These are phyloP conservation scores for Speleostelium caveatum DNA, from an alignment of 78 protist genomes.

Conservation along the genomic window DNA sequence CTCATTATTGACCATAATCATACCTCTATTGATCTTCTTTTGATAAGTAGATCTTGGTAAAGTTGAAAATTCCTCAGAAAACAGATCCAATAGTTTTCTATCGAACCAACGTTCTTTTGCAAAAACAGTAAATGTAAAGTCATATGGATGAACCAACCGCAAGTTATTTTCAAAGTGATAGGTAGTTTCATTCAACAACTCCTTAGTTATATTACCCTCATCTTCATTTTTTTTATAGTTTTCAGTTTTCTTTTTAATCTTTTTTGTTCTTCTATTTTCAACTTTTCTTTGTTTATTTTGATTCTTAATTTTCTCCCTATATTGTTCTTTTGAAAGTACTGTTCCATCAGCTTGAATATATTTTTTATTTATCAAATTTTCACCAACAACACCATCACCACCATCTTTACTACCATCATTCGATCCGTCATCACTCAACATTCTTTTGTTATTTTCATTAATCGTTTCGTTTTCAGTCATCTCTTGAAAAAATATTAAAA, in stretches of 20 bases:
- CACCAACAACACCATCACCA: neutral
- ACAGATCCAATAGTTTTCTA: constrained; percentile 67
- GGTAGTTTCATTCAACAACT: constrained; percentile 15
- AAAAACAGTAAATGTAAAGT: constrained; percentile 45
- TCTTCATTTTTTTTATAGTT: constrained; percentile 25
- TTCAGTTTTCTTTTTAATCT: constrained; percentile 7
- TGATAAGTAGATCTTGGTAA: constrained; percentile 19
- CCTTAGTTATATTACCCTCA: constrained; percentile 39
- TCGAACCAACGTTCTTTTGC: constrained; percentile 92
- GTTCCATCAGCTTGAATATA: constrained; percentile 41
- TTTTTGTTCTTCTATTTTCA: constrained; percentile 11
- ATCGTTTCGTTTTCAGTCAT: neutral
- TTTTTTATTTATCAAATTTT: neutral
- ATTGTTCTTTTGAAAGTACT: constrained; percentile 1
- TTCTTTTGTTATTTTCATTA: constrained; percentile 4
- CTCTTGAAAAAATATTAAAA: neutral
- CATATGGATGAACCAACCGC: constrained; percentile 85
- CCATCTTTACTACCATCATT: neutral
- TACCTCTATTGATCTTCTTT: constrained; percentile 71
- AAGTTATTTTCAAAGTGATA: constrained; percentile 40
- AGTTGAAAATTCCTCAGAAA: constrained; percentile 75
- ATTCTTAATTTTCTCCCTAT: constrained; percentile 15
- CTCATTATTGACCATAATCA: constrained; percentile 50
- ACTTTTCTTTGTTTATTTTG: constrained; percentile 15
- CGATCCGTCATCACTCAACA: neutral